Conservation (phyloP, 192 early-diverging fungal species). For the Paraglomus occultum region DNA sequence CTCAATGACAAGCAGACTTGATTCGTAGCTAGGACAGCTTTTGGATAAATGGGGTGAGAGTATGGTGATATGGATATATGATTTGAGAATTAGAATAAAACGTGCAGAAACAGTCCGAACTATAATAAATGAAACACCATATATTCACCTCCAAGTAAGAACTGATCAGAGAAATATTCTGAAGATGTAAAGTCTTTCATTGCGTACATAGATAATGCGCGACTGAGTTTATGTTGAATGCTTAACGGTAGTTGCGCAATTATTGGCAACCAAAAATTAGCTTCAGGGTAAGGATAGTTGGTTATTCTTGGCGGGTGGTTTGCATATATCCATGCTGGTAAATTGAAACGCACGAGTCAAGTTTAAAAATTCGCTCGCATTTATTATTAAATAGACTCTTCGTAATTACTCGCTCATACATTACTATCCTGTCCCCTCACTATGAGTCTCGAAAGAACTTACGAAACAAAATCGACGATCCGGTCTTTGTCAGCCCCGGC, state of each 20-base stretch:
- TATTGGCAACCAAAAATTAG: slow-evolving; percentile 20
- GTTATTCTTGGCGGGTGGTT: slow-evolving; percentile 34
- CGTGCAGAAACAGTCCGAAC: background rate
- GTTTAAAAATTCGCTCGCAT: too few species aligned
- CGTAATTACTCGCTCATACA: too few species aligned
- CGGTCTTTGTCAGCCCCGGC: too few species aligned
- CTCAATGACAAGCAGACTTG: slow-evolving; percentile 24
- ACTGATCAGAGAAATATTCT: slow-evolving; percentile 41
- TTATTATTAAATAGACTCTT: too few species aligned
- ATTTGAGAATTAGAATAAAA: too few species aligned
- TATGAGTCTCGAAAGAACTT: too few species aligned
- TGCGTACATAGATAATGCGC: slow-evolving; percentile 26
- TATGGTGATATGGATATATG: background rate
- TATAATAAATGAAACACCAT: too few species aligned
- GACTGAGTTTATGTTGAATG: slow-evolving; percentile 32
- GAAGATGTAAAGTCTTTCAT: slow-evolving; percentile 25
- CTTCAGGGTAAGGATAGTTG: slow-evolving; percentile 36
- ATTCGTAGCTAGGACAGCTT: background rate
- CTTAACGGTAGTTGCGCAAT: slow-evolving; percentile 30
- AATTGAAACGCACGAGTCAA: too few species aligned
- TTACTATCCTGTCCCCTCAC: too few species aligned
- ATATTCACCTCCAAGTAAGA: slow-evolving; percentile 38
- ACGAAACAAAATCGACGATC: too few species aligned
- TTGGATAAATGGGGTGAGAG: background rate
- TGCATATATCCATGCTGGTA: too few species aligned